Percentiles rank a stretch among this genome's conserved stretches.
Evolutionary conservation across 2,329 filamentous ascomycete genomes (phyloP).

Genomic region (Ascochyta fabae): DNA sequence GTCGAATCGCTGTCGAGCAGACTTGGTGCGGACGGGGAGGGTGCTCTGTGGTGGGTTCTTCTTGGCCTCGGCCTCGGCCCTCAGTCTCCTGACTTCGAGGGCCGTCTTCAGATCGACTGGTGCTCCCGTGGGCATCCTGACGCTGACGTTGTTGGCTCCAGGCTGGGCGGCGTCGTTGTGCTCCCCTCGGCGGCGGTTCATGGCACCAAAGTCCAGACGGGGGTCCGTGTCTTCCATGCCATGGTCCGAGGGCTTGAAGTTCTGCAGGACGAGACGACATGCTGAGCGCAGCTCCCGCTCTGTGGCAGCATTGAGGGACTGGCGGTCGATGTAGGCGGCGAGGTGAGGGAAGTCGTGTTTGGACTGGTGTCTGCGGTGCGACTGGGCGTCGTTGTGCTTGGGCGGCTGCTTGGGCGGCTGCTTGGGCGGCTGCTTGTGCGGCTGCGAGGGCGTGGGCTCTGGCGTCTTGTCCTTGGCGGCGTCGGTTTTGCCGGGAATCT

Average conservation of each 20-base stretch:
- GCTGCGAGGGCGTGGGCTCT: conserved; percentile 29
- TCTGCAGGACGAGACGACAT: conserved; percentile 53
- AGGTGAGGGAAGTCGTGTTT: conserved; percentile 45
- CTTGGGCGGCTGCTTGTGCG: conserved; percentile 4
- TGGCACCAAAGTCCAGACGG: conserved; percentile 43
- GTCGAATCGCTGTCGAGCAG: conserved; percentile 41
- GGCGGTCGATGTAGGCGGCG: conserved; percentile 53
- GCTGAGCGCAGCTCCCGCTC: conserved; percentile 55
- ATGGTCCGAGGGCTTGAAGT: conserved; percentile 50
- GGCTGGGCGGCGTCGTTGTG: conserved; percentile 25
- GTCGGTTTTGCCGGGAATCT: conserved; percentile 43
- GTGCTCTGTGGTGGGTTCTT: conserved; percentile 25
- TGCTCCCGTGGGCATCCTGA: conserved; percentile 39
- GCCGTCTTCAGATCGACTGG: conserved; percentile 37
- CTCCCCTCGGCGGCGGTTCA: conserved; percentile 24
- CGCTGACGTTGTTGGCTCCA: conserved; percentile 28
- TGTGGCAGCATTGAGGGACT: conserved; percentile 50
- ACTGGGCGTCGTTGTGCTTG: conserved; percentile 6
- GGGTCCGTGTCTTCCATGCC: conserved; percentile 46
- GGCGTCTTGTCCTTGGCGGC: conserved; percentile 37
- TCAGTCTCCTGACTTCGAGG: conserved; percentile 31
- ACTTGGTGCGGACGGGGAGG: conserved; percentile 40
- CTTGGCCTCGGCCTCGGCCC: conserved; percentile 31
- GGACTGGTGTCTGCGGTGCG: conserved; percentile 35
- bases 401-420: conserved; percentile 10